A percentile compares a stretch with the other conserved stretches of the same genome.
phyloP scores from a whole-genome alignment of 176 grass and related monocot species.

The Microstegium vimineum region DNA sequence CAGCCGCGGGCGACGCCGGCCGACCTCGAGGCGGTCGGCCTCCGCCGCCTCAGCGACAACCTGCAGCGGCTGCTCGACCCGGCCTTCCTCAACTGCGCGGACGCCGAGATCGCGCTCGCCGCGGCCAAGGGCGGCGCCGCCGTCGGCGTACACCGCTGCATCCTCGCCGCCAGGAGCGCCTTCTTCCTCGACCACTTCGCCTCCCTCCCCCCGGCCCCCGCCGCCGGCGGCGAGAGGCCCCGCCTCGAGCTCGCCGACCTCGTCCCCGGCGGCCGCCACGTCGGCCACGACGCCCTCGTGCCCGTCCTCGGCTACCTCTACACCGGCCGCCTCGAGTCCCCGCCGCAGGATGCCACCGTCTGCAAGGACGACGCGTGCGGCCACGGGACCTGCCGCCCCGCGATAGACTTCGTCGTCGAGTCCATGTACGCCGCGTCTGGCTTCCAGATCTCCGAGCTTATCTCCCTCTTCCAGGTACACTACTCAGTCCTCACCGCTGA shows the following conservation, averaged over 20 bases:
- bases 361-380: slow-evolving; percentile 48
- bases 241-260: slow-evolving; percentile 38
- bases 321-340: slow-evolving; percentile 44
- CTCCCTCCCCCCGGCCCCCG: not conserved
- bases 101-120: slow-evolving; percentile 53
- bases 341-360: slow-evolving; percentile 47
- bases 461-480: slow-evolving; percentile 58
- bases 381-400: slow-evolving; percentile 62
- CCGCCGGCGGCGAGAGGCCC: slow-evolving; percentile 13
- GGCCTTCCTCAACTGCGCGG: slow-evolving; percentile 58
- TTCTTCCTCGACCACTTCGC: slow-evolving; percentile 64
- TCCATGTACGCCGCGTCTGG: slow-evolving; percentile 60
- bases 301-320: slow-evolving; percentile 57
- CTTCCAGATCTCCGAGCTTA: slow-evolving; percentile 66
- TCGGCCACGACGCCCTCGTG: slow-evolving; percentile 61
- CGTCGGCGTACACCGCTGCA: slow-evolving; percentile 62
- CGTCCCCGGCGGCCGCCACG: slow-evolving; percentile 36
- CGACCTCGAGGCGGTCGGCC: slow-evolving; percentile 44
- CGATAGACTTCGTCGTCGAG: slow-evolving; percentile 64
- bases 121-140: slow-evolving; percentile 7
- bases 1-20: not conserved
- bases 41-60: slow-evolving; percentile 63
- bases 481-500: not conserved
- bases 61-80: slow-evolving; percentile 65
- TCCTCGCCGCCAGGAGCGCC: slow-evolving; percentile 65